These are phyloP conservation scores for Raphidocelis subcapitata DNA, from an alignment of 139 green algal genomes.

Conservation along the genomic window DNA sequence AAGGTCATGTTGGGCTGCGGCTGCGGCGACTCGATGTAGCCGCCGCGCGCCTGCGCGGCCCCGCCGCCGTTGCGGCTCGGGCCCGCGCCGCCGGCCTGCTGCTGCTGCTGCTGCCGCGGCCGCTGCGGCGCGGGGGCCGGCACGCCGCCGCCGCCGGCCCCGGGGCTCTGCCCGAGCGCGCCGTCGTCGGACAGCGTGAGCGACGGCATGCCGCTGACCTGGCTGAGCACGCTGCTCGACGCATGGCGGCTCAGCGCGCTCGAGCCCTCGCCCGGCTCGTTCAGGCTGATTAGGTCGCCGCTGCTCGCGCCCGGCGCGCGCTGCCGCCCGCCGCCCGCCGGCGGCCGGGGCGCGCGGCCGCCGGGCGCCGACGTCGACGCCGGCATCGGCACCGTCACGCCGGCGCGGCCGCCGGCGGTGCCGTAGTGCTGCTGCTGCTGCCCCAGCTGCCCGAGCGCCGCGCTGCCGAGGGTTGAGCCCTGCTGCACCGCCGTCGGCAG, in stretches of 20 bases:
- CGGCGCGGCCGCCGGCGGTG: too few relatives aligned
- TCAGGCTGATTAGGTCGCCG: conserved; percentile 14
- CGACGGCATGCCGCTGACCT: conserved; percentile 11
- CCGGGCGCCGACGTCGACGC: too few relatives aligned
- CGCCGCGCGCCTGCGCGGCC: too few relatives aligned
- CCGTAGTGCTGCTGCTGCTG: too few relatives aligned
- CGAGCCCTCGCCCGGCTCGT: not conserved
- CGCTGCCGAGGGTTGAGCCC: not conserved
- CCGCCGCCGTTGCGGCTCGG: too few relatives aligned
- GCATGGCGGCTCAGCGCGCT: not conserved
- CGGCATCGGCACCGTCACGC: too few relatives aligned
- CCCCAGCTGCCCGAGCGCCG: too few relatives aligned
- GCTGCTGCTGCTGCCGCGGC: conserved; percentile 19
- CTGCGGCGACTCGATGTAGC: too few relatives aligned
- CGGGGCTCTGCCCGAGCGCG: not conserved
- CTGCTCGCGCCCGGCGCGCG: too few relatives aligned
- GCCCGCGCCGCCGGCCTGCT: not conserved
- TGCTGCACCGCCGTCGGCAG: not conserved
- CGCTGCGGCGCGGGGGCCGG: not conserved
- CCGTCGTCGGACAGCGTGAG: conserved; percentile 4
- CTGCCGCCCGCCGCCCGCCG: too few relatives aligned
- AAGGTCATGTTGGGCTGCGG: not conserved
- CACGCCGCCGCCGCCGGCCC: not conserved
- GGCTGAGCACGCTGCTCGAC: not conserved
- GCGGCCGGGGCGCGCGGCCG: too few relatives aligned